A percentile compares a stretch with the other conserved stretches of the same genome.
Conservation (phyloP, 1,284 basidiomycete genomes). For the Ustilago vetiveriae region DNA sequence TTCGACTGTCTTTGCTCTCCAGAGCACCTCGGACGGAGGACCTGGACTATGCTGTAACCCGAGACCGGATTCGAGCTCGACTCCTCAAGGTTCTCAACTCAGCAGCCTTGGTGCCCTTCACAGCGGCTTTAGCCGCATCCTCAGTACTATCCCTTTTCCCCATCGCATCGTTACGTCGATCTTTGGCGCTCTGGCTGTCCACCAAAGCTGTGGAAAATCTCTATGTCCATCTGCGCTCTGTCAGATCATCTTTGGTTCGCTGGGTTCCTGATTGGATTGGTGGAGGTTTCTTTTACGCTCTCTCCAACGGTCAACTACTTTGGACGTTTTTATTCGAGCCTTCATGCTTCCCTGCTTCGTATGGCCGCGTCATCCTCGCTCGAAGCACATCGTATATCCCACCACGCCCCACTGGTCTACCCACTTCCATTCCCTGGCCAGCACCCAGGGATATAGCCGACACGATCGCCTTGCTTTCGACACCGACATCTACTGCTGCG, state of each 20-base stretch:
- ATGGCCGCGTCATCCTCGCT: constrained; percentile 44
- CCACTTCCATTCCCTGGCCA: constrained; percentile 53
- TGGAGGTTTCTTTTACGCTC: constrained; percentile 52
- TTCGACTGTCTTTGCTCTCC: constrained; percentile 27
- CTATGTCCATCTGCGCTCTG: constrained; percentile 28
- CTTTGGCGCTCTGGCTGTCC: constrained; percentile 40
- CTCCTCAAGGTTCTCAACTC: constrained; percentile 38
- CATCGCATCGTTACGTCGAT: constrained; percentile 18
- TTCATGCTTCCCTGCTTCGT: constrained; percentile 48
- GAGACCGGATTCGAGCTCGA: constrained; percentile 34
- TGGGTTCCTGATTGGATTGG: constrained; percentile 60
- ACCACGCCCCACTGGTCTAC: constrained; percentile 50
- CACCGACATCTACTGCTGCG: constrained; percentile 33
- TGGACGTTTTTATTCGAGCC: constrained; percentile 60
- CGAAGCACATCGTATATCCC: constrained; percentile 57
- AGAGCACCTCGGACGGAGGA: constrained; percentile 12
- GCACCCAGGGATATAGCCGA: constrained; percentile 46
- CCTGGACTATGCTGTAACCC: constrained; percentile 16
- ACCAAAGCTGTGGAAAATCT: constrained; percentile 45
- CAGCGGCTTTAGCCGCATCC: constrained; percentile 20
- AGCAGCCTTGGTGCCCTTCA: constrained; percentile 37
- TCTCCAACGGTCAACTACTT: constrained; percentile 58
- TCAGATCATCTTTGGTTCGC: constrained; percentile 18
- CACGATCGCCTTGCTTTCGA: constrained; percentile 50
- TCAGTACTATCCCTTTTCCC: constrained; percentile 42